Evolutionary conservation across 1,284 basidiomycete species (phyloP).

Genomic region (Pascua sp.): DNA sequence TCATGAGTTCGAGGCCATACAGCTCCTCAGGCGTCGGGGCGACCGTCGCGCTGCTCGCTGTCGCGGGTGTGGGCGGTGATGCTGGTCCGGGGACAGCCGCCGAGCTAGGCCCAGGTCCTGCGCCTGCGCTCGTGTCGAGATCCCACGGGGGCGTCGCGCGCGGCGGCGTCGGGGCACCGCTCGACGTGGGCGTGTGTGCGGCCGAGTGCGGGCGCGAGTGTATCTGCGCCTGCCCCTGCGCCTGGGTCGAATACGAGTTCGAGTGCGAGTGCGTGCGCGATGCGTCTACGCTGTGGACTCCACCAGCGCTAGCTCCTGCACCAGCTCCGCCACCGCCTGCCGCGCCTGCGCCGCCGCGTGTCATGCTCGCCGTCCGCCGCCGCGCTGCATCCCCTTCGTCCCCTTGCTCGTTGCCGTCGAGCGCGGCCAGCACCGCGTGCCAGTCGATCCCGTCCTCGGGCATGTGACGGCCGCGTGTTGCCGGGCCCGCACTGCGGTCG

Average conservation of each 20-base stretch:
- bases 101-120: neutral
- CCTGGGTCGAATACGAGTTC: neutral
- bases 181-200: neutral
- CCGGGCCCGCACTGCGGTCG: too few species aligned
- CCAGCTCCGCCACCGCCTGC: neutral
- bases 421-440: slow-evolving; percentile 10
- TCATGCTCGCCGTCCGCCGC: neutral
- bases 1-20: too few species aligned
- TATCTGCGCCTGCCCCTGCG: neutral
- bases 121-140: neutral
- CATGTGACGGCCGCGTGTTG: neutral
- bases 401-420: slow-evolving; percentile 2
- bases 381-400: neutral
- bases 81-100: neutral
- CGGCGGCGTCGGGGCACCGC: neutral
- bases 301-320: neutral
- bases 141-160: neutral
- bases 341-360: neutral
- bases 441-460: slow-evolving; percentile 5
- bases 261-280: neutral
- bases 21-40: too few species aligned
- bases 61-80: neutral
- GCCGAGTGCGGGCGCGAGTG: neutral
- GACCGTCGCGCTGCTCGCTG: neutral
- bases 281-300: neutral